phyloP scores from a whole-genome alignment of 371 early-diverging fungal genomes.

The Nematocida displodere region DNA sequence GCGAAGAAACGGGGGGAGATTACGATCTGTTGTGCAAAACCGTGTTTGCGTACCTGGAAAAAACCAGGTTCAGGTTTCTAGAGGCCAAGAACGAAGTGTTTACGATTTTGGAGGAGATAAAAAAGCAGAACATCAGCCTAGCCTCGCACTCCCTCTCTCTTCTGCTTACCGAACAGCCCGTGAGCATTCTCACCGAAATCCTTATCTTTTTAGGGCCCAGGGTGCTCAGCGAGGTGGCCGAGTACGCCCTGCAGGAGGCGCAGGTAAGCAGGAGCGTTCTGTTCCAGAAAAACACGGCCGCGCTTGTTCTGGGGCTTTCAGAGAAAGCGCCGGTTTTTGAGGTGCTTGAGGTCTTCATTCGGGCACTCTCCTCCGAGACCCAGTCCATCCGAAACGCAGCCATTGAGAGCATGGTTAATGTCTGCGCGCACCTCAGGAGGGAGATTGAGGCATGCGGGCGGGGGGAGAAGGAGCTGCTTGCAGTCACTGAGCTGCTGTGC shows the following conservation, averaged over 20 bases:
- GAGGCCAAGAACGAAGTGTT: constrained; percentile 42
- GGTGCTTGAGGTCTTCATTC: not conserved
- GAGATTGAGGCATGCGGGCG: constrained; percentile 25
- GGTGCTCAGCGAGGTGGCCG: not conserved
- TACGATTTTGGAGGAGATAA: constrained; percentile 30
- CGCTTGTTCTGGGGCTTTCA: not conserved
- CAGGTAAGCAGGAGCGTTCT: constrained; percentile 25
- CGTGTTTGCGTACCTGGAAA: constrained; percentile 18
- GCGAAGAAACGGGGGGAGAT: not conserved
- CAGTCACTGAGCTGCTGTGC: constrained; percentile 29
- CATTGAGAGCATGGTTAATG: constrained; percentile 51
- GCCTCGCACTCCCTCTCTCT: not conserved
- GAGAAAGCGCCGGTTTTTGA: not conserved
- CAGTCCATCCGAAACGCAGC: constrained; percentile 53
- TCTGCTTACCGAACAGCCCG: constrained; percentile 46
- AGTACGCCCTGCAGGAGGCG: constrained; percentile 18
- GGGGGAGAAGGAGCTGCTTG: constrained; percentile 50
- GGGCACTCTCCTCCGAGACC: constrained; percentile 18
- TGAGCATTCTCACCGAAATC: constrained; percentile 19
- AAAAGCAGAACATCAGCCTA: not conserved
- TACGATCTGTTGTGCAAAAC: constrained; percentile 42
- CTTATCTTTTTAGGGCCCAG: constrained; percentile 9
- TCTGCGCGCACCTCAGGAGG: constrained; percentile 43
- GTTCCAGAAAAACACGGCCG: constrained; percentile 34
- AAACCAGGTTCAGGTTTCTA: constrained; percentile 9